phyloP scores from a whole-genome alignment of 805 yeast genomes.

The Scheffersomyces stipitis region DNA sequence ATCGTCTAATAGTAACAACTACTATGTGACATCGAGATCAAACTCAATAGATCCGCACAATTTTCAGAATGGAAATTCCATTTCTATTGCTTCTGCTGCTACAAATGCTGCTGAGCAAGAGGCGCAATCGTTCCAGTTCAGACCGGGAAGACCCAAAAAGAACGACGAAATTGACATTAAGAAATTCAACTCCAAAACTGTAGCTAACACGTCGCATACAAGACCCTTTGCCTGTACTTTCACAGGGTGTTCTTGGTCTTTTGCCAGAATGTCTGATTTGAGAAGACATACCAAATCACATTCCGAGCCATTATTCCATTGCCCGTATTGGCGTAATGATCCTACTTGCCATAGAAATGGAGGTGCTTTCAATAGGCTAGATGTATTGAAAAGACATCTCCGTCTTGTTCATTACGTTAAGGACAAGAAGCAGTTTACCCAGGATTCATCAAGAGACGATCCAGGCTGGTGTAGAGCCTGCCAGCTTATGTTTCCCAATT shows the following conservation, averaged over 20 bases:
- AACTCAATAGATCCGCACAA: not conserved
- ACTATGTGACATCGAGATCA: conserved; percentile 2
- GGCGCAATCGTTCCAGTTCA: conserved; percentile 5
- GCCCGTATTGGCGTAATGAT: conserved; percentile 71
- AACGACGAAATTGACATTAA: conserved; percentile 5
- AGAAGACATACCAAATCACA: conserved; percentile 69
- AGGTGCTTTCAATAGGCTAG: conserved; percentile 72
- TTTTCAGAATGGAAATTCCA: conserved; percentile 1
- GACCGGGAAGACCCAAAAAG: conserved; percentile 12
- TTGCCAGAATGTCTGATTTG: conserved; percentile 66
- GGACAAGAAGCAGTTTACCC: conserved; percentile 33
- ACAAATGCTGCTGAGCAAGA: not conserved
- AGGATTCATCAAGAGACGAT: conserved; percentile 39
- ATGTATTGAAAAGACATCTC: conserved; percentile 72
- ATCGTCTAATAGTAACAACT: conserved; percentile 1
- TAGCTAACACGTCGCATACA: not conserved
- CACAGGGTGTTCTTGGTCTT: conserved; percentile 63
- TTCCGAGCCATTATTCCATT: conserved; percentile 61
- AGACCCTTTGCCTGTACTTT: conserved; percentile 43
- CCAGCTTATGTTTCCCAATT: conserved; percentile 51
- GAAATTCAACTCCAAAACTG: conserved; percentile 5
- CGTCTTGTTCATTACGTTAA: conserved; percentile 66
- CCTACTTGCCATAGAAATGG: conserved; percentile 75
- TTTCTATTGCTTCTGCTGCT: not conserved
- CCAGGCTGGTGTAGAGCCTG: conserved; percentile 72